phyloP scores from a whole-genome alignment of 2,329 filamentous ascomycete genomes.

The Dothideomycetes sp. region DNA sequence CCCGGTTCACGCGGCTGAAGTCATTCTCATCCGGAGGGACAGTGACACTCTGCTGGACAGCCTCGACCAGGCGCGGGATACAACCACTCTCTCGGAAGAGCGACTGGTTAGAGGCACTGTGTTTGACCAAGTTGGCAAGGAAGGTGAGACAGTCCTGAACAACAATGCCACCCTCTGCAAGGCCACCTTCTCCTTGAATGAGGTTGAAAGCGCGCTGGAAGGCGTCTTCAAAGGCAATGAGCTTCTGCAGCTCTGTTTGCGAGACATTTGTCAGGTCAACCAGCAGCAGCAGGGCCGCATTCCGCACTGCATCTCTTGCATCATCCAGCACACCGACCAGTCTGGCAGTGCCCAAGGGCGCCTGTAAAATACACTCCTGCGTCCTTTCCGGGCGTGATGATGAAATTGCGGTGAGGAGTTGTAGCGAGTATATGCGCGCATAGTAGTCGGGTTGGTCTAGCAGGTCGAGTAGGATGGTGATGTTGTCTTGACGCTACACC shows the following conservation, averaged over 20 bases:
- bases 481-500: slow-evolving; percentile 78
- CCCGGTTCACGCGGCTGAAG: slow-evolving; percentile 65
- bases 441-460: slow-evolving; percentile 63
- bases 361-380: slow-evolving; percentile 86
- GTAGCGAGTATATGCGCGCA: slow-evolving; percentile 78
- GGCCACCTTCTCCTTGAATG: slow-evolving; percentile 68
- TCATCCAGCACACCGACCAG: slow-evolving; percentile 80
- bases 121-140: slow-evolving; percentile 74
- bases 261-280: slow-evolving; percentile 71
- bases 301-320: slow-evolving; percentile 72
- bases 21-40: slow-evolving; percentile 45
- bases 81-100: slow-evolving; percentile 86
- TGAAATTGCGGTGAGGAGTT: slow-evolving; percentile 78
- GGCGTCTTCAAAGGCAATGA: slow-evolving; percentile 90
- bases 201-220: slow-evolving; percentile 80
- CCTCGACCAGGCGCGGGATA: slow-evolving; percentile 31
- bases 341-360: slow-evolving; percentile 77
- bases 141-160: slow-evolving; percentile 91
- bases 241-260: slow-evolving; percentile 81
- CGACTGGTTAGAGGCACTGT: slow-evolving; percentile 86
- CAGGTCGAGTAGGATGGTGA: slow-evolving; percentile 78
- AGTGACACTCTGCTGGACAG: slow-evolving; percentile 44
- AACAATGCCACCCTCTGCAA: slow-evolving; percentile 71
- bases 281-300: slow-evolving; percentile 76
- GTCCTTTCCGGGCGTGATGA: slow-evolving; percentile 79